Percentiles rank a stretch among this genome's conserved stretches.
Conservation (phyloP, 768 basidiomycete species). For the Auriscalpium orientale region DNA sequence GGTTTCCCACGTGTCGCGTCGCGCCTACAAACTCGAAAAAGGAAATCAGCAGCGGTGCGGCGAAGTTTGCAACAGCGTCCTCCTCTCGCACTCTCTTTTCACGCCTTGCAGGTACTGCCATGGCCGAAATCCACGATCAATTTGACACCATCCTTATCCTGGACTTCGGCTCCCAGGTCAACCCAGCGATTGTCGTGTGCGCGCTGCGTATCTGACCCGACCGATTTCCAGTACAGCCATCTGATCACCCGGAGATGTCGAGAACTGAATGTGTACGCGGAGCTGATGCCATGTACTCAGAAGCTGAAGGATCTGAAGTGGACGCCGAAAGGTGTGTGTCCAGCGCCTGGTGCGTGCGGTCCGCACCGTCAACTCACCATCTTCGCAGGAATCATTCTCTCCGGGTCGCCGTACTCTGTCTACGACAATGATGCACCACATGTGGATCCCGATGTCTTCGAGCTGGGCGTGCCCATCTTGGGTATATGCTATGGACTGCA, state of each 20-base stretch:
- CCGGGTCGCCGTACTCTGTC: conserved; percentile 97
- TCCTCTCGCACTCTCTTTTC: too few relatives aligned
- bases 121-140: conserved; percentile 89
- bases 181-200: conserved; percentile 4
- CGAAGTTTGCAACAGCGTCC: too few relatives aligned
- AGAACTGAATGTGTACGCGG: conserved; percentile 95
- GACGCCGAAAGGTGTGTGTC: conserved; percentile 73
- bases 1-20: too few relatives aligned
- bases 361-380: neutral
- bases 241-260: conserved; percentile 96
- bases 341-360: neutral
- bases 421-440: conserved; percentile 91
- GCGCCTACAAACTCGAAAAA: too few relatives aligned
- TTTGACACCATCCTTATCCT: conserved; percentile 95
- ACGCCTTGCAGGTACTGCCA: conserved; percentile 17
- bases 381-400: conserved; percentile 79
- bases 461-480: conserved; percentile 82
- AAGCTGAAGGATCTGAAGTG: conserved; percentile 82
- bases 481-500: conserved; percentile 98
- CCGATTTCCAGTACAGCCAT: conserved; percentile 75
- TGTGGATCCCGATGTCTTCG: conserved; percentile 89
- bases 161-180: conserved; percentile 95
- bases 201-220: conserved; percentile 8
- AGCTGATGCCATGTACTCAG: conserved; percentile 94
- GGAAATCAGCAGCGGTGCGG: too few relatives aligned